phyloP scores from a whole-genome alignment of 2,329 filamentous ascomycete species.

The Penicillium sp. region DNA sequence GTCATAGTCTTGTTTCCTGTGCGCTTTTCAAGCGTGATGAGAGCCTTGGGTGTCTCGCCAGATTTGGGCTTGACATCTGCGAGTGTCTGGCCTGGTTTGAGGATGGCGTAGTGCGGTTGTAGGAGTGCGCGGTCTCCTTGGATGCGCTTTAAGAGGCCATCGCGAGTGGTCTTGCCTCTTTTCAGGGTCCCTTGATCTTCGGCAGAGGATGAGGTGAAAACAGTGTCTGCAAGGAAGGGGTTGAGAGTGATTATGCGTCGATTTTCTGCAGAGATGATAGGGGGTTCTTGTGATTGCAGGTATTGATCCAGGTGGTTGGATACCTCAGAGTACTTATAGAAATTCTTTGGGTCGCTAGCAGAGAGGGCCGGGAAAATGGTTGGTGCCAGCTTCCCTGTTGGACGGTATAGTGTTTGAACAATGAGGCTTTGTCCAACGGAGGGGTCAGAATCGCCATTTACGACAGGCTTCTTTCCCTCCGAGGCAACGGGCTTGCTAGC shows the following conservation, averaged over 20 bases:
- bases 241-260: constrained; percentile 66
- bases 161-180: constrained; percentile 62
- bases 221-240: constrained; percentile 64
- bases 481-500: constrained; percentile 38
- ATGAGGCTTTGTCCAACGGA: constrained; percentile 48
- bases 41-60: constrained; percentile 63
- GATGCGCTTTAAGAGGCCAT: constrained; percentile 64
- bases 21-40: constrained; percentile 65
- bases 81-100: constrained; percentile 46
- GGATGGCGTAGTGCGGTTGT: constrained; percentile 61
- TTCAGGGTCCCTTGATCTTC: constrained; percentile 62
- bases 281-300: constrained; percentile 57
- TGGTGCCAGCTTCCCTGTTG: constrained; percentile 61
- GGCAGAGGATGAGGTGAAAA: constrained; percentile 59
- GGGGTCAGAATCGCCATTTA: constrained; percentile 42
- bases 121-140: constrained; percentile 54
- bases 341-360: constrained; percentile 55
- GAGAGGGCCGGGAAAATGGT: constrained; percentile 55
- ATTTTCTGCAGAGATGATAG: constrained; percentile 61
- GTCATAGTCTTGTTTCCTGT: constrained; percentile 69
- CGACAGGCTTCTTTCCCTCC: constrained; percentile 32
- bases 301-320: constrained; percentile 62
- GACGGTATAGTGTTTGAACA: constrained; percentile 59
- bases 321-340: constrained; percentile 65
- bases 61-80: constrained; percentile 62